Conservation (phyloP, 306 rosid genomes). For the Quercus rubra region DNA sequence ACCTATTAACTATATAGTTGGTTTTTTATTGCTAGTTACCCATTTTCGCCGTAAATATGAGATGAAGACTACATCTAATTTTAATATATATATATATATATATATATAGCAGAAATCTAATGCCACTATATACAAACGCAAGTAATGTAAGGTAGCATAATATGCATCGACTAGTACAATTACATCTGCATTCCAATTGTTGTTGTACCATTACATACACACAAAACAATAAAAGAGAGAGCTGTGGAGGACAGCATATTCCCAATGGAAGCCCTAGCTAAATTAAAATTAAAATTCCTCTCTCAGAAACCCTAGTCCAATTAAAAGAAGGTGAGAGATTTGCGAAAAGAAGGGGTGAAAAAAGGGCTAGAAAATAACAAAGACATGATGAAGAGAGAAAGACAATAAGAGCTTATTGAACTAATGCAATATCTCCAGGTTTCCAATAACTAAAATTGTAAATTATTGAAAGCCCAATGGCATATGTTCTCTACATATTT, state of each 20-base stretch:
- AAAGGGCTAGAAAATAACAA: not conserved
- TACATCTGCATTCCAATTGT: slow-evolving; percentile 1
- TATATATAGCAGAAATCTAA: slow-evolving; percentile 10
- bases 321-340: not conserved
- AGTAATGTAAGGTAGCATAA: slow-evolving; percentile 1
- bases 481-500: not conserved
- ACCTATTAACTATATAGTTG: too few relatives aligned
- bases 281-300: too few relatives aligned
- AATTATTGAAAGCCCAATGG: not conserved
- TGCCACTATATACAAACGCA: not conserved
- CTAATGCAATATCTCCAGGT: not conserved
- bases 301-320: not conserved
- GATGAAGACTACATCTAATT: slow-evolving; percentile 6
- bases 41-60: slow-evolving; percentile 4
- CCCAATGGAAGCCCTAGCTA: not conserved
- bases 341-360: not conserved
- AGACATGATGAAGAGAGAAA: not conserved
- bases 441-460: not conserved
- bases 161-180: slow-evolving; percentile 10
- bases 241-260: not conserved
- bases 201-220: not conserved
- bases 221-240: not conserved
- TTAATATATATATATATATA: not conserved
- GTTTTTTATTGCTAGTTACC: too few relatives aligned
- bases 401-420: not conserved